Conservation (phyloP, 805 yeast species). For the Sugiyamaella smithiae region DNA sequence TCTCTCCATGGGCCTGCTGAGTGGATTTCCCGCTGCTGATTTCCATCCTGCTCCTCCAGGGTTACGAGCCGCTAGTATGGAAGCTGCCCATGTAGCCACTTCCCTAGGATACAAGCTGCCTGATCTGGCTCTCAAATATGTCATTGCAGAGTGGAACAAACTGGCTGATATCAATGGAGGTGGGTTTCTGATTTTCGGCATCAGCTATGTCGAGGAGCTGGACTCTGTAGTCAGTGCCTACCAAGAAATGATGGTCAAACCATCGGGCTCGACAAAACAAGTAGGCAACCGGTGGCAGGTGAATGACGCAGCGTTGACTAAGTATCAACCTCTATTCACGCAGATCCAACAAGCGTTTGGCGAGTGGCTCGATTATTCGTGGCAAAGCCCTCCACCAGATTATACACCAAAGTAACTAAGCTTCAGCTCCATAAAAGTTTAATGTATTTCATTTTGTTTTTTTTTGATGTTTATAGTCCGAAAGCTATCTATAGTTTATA, state of each 20-base stretch:
- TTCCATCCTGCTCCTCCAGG: conserved; percentile 76
- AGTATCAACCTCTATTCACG: conserved; percentile 14
- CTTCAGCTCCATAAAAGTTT: too few species aligned
- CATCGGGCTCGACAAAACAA: background rate
- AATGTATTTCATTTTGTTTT: too few species aligned
- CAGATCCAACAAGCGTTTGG: conserved; percentile 13
- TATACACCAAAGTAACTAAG: background rate
- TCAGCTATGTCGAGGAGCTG: conserved; percentile 17
- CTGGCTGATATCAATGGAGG: conserved; percentile 18
- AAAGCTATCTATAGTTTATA: too few species aligned
- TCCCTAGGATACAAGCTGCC: conserved; percentile 61
- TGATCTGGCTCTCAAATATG: conserved; percentile 73
- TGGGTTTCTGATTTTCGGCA: conserved; percentile 18
- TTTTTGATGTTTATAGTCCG: too few species aligned
- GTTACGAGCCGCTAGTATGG: conserved; percentile 46
- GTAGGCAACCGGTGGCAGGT: conserved; percentile 15
- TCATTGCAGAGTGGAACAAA: conserved; percentile 55
- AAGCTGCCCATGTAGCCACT: conserved; percentile 44
- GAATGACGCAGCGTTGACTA: conserved; percentile 5
- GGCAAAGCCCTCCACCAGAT: conserved; percentile 16
- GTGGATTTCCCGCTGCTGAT: conserved; percentile 59
- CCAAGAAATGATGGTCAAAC: conserved; percentile 12
- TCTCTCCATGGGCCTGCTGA: conserved; percentile 78
- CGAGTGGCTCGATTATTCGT: conserved; percentile 14
- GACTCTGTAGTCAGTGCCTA: conserved; percentile 12